Conservation (phyloP, 352 stramenopile species). For the Pythium angustatum region DNA sequence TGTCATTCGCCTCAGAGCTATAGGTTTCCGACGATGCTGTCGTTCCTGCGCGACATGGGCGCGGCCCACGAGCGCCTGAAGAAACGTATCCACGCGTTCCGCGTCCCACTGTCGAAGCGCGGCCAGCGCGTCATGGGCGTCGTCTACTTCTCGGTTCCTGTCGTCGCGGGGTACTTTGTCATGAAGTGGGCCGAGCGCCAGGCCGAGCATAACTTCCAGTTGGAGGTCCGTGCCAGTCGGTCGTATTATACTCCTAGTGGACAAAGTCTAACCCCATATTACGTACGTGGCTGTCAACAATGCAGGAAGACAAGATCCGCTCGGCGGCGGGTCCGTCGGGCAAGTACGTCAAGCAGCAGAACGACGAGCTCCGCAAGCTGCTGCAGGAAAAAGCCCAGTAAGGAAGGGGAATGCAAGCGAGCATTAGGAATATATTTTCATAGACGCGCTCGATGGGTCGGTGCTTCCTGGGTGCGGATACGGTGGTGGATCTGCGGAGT, state of each 20-base stretch:
- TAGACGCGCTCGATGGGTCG: too few relatives aligned
- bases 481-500: too few relatives aligned
- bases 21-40: constrained; percentile 42
- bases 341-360: constrained; percentile 64
- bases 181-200: constrained; percentile 90
- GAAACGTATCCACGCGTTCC: constrained; percentile 90
- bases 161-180: constrained; percentile 89
- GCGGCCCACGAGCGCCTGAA: constrained; percentile 89
- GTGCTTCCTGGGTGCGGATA: too few relatives aligned
- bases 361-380: constrained; percentile 51
- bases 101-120: constrained; percentile 88
- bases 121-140: constrained; percentile 84
- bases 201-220: constrained; percentile 74
- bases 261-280: too few relatives aligned
- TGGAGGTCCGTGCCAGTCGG: constrained; percentile 41
- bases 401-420: not conserved
- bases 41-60: constrained; percentile 71
- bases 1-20: not conserved
- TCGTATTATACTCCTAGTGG: too few relatives aligned
- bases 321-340: constrained; percentile 44
- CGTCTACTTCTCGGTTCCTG: constrained; percentile 90
- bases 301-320: constrained; percentile 69
- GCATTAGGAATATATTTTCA: too few relatives aligned
- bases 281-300: too few relatives aligned
- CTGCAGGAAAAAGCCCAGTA: constrained; percentile 29